Conservation (phyloP, 2,329 filamentous ascomycete species). For the Penicillium sp. region DNA sequence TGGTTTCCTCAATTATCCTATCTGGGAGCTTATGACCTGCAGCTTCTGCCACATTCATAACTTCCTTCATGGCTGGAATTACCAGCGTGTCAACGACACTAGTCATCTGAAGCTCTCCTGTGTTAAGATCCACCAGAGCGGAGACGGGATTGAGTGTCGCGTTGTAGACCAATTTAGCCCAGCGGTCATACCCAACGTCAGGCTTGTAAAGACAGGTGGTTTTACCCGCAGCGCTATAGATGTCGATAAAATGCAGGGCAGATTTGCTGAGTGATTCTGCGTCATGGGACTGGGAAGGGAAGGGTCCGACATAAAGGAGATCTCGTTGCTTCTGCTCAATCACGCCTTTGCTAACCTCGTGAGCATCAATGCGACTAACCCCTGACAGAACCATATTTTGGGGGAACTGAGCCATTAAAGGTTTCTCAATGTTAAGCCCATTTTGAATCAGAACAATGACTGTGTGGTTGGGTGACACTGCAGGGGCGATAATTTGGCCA, state of each 20-base stretch:
- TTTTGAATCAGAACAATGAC: constrained; percentile 62
- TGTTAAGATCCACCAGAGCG: not conserved
- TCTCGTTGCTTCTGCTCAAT: not conserved
- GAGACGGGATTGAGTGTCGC: not conserved
- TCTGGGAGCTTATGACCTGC: not conserved
- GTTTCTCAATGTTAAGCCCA: constrained; percentile 63
- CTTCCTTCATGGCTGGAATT: not conserved
- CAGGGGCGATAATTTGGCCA: constrained; percentile 36
- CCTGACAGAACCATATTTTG: constrained; percentile 55
- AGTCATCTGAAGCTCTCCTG: not conserved
- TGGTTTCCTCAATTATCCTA: not conserved
- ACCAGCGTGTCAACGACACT: not conserved
- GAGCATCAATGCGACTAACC: constrained; percentile 55
- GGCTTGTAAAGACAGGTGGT: not conserved
- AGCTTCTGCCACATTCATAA: not conserved
- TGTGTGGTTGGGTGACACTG: constrained; percentile 53
- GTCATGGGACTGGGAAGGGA: not conserved
- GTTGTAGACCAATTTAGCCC: not conserved
- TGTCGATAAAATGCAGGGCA: not conserved
- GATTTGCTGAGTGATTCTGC: not conserved
- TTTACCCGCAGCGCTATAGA: not conserved
- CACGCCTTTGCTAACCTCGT: constrained; percentile 35
- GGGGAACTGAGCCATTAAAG: constrained; percentile 53
- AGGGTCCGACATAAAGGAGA: not conserved
- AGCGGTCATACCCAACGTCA: not conserved